phyloP scores from a whole-genome alignment of 306 rosid genomes.

The Vicia villosa region DNA sequence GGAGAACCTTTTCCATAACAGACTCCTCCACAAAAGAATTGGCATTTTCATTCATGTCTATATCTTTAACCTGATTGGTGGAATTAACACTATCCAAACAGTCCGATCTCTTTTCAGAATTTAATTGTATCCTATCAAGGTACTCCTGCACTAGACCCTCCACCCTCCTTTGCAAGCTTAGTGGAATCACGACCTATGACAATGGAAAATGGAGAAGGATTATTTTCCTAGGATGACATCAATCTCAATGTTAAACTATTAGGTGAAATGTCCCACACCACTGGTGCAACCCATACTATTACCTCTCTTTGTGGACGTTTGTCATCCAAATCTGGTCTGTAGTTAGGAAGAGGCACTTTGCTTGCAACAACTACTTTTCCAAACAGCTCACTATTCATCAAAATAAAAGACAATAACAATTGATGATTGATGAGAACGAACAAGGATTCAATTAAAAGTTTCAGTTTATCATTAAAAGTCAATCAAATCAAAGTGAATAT shows the following conservation, averaged over 20 bases:
- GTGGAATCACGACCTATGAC: slow-evolving; percentile 76
- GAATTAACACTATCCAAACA: slow-evolving; percentile 46
- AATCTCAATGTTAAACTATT: slow-evolving; percentile 26
- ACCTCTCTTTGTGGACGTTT: slow-evolving; percentile 99
- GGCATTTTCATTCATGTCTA: slow-evolving; percentile 50
- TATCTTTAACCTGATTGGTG: slow-evolving; percentile 49
- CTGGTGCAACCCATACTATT: slow-evolving; percentile 27
- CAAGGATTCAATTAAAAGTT: slow-evolving; percentile 11
- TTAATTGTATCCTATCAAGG: slow-evolving; percentile 68
- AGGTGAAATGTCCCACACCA: slow-evolving; percentile 5
- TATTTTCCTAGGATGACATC: slow-evolving; percentile 26
- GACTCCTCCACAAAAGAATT: slow-evolving; percentile 79
- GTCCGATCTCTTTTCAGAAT: slow-evolving; percentile 49
- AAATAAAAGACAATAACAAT: slow-evolving; percentile 28
- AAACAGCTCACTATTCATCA: slow-evolving; percentile 62
- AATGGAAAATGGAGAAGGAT: slow-evolving; percentile 22
- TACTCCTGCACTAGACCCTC: slow-evolving; percentile 90
- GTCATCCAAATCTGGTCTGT: slow-evolving; percentile 98
- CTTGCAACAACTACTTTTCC: slow-evolving; percentile 97
- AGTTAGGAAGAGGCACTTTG: slow-evolving; percentile 96
- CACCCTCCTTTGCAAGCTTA: slow-evolving; percentile 93
- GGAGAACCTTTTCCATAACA: slow-evolving; percentile 97
- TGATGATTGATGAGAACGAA: slow-evolving; percentile 2
- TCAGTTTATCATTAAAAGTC: slow-evolving; percentile 10
- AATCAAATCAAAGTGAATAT: slow-evolving; percentile 2